Evolutionary conservation across 2,329 filamentous ascomycete species (phyloP), one percentile per base, ranked within the genome.

Genomic region (Blastomyces percursus): DNA sequence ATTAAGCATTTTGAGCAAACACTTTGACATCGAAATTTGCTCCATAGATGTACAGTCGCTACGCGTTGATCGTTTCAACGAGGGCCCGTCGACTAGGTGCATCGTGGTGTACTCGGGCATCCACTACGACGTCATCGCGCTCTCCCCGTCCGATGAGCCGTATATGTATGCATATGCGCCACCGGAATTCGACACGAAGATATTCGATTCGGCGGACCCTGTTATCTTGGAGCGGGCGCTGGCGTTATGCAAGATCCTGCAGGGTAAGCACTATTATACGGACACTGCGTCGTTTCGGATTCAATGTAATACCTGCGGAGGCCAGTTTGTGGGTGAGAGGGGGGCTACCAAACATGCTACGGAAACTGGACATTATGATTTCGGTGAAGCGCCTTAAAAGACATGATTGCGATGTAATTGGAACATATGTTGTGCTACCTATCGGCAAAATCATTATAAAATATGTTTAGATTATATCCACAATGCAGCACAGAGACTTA

Each of bases 31-130:
- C 35, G 90, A 96, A 72, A 91, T 96, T 60, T 90, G 86, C 74
- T 89, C 88, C 48, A 87, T 93, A 66, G 91, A 96, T 72, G 90
- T 96, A 2, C 81, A 87, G 69, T 83, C 84, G 48, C 73, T 86
- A 14, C 77, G 85, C 14, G 79, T 90, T 6, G 87, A 91, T 69
- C 83, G 83, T 5, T 95, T 93, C 76, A 95, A 95, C 67, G 89
- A 94, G 71, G 85, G 85, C 0, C 83, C 84, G 61, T 74, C 78
- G 42, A 83, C 82, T 50, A 82, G 90, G 7, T 92, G 90, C 70
- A 85, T 96, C 32, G 79, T 96, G 30, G 86, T 96, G 0, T 96
- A 96, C 75, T 93, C 89, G 0, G 91, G 91, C 2, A 94, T 96
- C 59, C 92, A 96, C 73, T 96, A 96, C 76, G 93, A 96, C 74